Conservation (phyloP, 2,329 filamentous ascomycete genomes). For the Immersiporthe knoxdaviesiana region DNA sequence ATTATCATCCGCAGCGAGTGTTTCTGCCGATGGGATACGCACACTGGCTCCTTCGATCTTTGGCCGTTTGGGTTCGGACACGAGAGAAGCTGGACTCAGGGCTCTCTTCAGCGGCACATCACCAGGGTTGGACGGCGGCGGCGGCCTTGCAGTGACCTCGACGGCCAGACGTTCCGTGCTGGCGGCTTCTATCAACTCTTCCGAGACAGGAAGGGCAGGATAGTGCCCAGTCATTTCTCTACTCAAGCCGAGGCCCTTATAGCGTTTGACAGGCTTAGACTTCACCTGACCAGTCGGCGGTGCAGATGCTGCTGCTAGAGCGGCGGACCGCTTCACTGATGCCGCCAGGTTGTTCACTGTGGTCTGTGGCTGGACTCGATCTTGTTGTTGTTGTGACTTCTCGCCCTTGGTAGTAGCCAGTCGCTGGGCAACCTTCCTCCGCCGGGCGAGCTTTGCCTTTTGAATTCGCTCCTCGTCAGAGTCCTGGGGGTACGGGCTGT, state of each 20-base stretch:
- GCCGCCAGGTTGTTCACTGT: slow-evolving; percentile 22
- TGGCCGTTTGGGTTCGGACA: slow-evolving; percentile 17
- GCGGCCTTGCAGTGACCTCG: slow-evolving; percentile 35
- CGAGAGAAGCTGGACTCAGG: neutral
- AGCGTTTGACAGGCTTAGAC: slow-evolving; percentile 29
- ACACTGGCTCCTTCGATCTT: slow-evolving; percentile 2
- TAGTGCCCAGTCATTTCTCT: slow-evolving; percentile 44
- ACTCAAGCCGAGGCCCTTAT: slow-evolving; percentile 48
- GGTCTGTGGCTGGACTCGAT: neutral
- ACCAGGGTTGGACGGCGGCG: slow-evolving; percentile 28
- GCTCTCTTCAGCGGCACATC: slow-evolving; percentile 18
- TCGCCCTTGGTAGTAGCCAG: slow-evolving; percentile 22
- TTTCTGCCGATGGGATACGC: neutral
- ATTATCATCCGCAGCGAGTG: neutral
- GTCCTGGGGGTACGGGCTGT: slow-evolving; percentile 53
- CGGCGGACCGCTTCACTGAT: neutral
- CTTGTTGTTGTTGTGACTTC: neutral
- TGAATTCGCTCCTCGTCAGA: slow-evolving; percentile 55
- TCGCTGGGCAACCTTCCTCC: slow-evolving; percentile 20
- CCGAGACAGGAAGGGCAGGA: slow-evolving; percentile 43
- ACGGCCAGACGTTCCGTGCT: slow-evolving; percentile 45
- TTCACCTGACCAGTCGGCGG: neutral
- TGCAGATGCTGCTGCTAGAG: neutral
- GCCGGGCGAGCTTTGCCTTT: slow-evolving; percentile 34
- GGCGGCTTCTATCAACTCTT: slow-evolving; percentile 46